Conservation (phyloP, 2,329 filamentous ascomycete species). For the Didymella pinodella region DNA sequence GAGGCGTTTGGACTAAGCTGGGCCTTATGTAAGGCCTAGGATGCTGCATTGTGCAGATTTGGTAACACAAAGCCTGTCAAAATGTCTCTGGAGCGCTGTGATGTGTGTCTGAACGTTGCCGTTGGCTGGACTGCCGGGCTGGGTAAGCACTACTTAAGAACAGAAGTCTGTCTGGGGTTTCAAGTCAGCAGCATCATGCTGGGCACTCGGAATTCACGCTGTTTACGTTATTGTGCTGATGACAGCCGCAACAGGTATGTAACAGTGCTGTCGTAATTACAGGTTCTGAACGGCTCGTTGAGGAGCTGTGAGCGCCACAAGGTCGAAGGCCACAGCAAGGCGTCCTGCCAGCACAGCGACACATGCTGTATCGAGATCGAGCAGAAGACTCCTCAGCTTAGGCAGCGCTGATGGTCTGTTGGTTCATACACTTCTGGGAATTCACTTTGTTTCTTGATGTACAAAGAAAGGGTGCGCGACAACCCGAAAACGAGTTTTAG, state of each 20-base stretch:
- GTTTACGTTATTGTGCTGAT: neutral
- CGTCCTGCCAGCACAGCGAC: slow-evolving; percentile 3
- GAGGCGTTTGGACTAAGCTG: slow-evolving; percentile 3
- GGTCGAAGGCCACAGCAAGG: neutral
- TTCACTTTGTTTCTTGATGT: neutral
- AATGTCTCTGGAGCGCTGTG: neutral
- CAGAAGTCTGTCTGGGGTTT: slow-evolving; percentile 1
- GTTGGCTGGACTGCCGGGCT: slow-evolving; percentile 1
- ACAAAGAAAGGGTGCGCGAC: neutral
- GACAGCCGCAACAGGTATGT: slow-evolving; percentile 9
- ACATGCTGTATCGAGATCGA: neutral
- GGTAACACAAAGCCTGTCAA: slow-evolving; percentile 2
- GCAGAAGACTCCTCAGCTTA: neutral
- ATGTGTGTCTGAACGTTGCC: neutral
- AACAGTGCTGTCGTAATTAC: slow-evolving; percentile 2
- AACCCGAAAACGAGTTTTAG: neutral
- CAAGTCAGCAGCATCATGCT: slow-evolving; percentile 12
- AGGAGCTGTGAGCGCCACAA: neutral
- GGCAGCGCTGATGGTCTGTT: neutral
- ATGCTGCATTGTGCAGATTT: slow-evolving; percentile 8
- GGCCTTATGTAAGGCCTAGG: slow-evolving; percentile 3
- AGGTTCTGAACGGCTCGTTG: neutral
- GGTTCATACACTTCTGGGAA: neutral
- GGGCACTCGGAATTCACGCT: neutral
- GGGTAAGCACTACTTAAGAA: slow-evolving; percentile 14